Percentiles rank a stretch among this genome's conserved stretches.
Conservation (phyloP, 2,329 filamentous ascomycete genomes). For the Coniochaeta prunicola region DNA sequence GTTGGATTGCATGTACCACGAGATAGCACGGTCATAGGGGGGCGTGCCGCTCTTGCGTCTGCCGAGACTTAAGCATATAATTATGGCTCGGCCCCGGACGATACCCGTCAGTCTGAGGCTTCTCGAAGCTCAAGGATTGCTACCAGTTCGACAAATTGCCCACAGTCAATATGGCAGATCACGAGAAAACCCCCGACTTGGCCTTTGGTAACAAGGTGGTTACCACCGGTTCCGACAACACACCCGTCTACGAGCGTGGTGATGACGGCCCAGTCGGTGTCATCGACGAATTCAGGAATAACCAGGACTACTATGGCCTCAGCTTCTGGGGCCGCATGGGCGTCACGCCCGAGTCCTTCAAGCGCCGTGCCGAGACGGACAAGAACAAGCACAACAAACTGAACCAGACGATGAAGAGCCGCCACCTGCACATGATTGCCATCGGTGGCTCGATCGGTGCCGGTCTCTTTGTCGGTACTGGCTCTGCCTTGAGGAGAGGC, state of each 20-base stretch:
- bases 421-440: constrained; percentile 28
- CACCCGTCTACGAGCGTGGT: neutral
- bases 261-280: neutral
- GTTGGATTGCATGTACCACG: neutral
- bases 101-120: neutral
- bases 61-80: neutral
- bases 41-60: neutral
- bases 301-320: constrained; percentile 1
- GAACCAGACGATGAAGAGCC: constrained; percentile 20
- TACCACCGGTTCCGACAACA: neutral
- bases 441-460: constrained; percentile 28
- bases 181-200: neutral
- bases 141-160: neutral
- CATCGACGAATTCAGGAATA: neutral
- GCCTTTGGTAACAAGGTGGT: neutral
- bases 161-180: neutral
- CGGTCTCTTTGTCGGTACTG: constrained; percentile 25
- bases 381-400: constrained; percentile 8
- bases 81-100: neutral
- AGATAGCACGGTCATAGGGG: neutral
- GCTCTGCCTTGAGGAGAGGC: constrained; percentile 20
- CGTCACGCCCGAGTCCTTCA: neutral
- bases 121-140: neutral
- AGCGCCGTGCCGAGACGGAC: neutral
- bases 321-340: neutral